Base-by-base conservation (phyloP, 768 basidiomycete species). In the Russula ochroleuca region DNA sequence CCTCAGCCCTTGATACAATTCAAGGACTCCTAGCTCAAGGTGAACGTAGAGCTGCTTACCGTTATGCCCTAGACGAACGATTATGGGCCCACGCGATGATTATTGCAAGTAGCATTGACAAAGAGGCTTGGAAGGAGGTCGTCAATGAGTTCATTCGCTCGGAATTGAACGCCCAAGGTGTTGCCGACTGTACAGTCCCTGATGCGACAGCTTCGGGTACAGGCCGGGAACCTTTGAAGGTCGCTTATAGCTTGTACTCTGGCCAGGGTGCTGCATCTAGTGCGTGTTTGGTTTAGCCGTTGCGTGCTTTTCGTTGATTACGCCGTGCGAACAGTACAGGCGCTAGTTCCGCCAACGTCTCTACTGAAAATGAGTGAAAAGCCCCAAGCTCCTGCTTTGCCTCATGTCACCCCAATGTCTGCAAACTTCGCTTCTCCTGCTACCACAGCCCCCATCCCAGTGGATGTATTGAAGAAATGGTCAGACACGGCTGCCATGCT, bases 71-170 rank as follows among this genome's bases (percentile, higher is more conserved):
- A 48, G 90, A 95, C 63, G 84, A 94, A 74, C 88, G 84, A 70
- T 74, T 98, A 47, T 99, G 96, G 95, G 86, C 92, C 0, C 97
- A 99, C 74, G 96, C 97, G 2, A 85, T 98, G 83, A 75, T 98
- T 60, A 94, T 99, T 67, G 86, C 96, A 11, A 95, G 91, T 70
- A 88, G 90, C 60, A 83, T 97, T 57, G 96, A 96, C 73, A 92
- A 90, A 69, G 94, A 97, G 33, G 81, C 91, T 2, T 98, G 94
- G 94, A 91, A 90, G 70, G 92, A 94, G 65, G 90, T 88, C 14
- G 90, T 92, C 0, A 83, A 81, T 49, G 91, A 95, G 64, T 99
- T 98, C 70, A 73, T 95, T 40, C 83, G 83, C 38, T 79, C 83
- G 17, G 96, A 97, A 71, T 77, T 98, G 3, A 82, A 83, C 1